Base-by-base conservation (phyloP, 805 yeast genomes). In the Kodamaea neixiangensis region DNA sequence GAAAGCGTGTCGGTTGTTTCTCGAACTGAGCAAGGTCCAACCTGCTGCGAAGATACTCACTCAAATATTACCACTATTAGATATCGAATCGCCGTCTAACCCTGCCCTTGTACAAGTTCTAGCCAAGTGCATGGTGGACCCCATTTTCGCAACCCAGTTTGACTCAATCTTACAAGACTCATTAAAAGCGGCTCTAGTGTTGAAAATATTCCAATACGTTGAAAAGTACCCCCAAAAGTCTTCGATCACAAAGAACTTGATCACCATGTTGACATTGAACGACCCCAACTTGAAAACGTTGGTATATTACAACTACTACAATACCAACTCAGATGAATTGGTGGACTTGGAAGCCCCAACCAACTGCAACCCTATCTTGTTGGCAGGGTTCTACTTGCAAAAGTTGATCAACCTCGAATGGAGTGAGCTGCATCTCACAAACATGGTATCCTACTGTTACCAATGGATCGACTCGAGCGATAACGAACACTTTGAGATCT, bases 401-500 rank as follows among this genome's bases (percentile, higher is more conserved):
- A 60, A 54, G 39, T 47, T 57, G 14, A 56, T 65, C 9, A 60
- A 62, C 39, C 48, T 55, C 25, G 53, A 48, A 15, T 66, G 68
- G 63, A 56, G 59, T 37, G 64, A 65, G 17, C 46, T 49, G 0
- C 17, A 58, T 0, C 57, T 47, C 9, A 37, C 19, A 5, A 37
- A 37, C 21, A 9, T 19, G 3, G 6, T 37, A 3, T 37, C 41
- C 19, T 37, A 15, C 19, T 37, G 41, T 7, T 17, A 15, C n/a
- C 41, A 37, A 17, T 37, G 41, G 41, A 37, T 37, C 4, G 41
- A 37, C n/a, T 17, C 19, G 21, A 18, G 20, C 17, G 15, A 18
- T 14, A 39, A 44, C 1, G 6, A 11, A 9, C 80, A 76, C 48
- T 45, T 55, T 19, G 63, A 63, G 3, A 63, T 77, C 13, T 43